phyloP scores from a whole-genome alignment of 371 early-diverging fungal species.

The Lichtheimia ramosa region DNA sequence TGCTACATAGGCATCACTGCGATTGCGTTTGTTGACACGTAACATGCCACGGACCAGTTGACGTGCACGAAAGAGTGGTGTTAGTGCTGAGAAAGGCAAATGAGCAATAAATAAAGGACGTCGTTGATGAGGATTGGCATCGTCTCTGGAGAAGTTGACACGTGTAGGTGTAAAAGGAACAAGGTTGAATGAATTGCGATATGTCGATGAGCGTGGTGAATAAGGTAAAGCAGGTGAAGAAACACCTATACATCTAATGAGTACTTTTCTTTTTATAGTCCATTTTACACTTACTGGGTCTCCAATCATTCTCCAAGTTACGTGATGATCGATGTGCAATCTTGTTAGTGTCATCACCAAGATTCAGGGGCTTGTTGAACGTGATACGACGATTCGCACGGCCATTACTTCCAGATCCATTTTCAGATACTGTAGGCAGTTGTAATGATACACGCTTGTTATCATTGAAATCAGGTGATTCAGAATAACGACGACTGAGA shows the following conservation, averaged over 20 bases:
- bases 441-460: conserved; percentile 27
- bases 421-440: conserved; percentile 27
- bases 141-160: conserved; percentile 38
- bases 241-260: not conserved
- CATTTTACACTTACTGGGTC: conserved; percentile 17
- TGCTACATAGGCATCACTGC: conserved; percentile 84
- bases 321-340: conserved; percentile 27
- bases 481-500: conserved; percentile 24
- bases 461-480: conserved; percentile 19
- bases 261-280: too few species aligned
- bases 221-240: not conserved
- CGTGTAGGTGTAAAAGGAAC: conserved; percentile 47
- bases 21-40: conserved; percentile 80
- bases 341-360: conserved; percentile 16
- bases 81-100: conserved; percentile 53
- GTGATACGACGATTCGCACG: conserved; percentile 17
- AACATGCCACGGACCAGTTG: conserved; percentile 64
- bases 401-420: conserved; percentile 6
- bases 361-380: conserved; percentile 33
- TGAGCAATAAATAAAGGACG: conserved; percentile 56
- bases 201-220: conserved; percentile 9
- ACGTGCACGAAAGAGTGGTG: conserved; percentile 44
- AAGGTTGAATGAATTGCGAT: conserved; percentile 29
- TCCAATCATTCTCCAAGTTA: conserved; percentile 37
- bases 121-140: conserved; percentile 48